phyloP scores from a whole-genome alignment of 352 stramenopile species.

The Peronospora destructor region DNA sequence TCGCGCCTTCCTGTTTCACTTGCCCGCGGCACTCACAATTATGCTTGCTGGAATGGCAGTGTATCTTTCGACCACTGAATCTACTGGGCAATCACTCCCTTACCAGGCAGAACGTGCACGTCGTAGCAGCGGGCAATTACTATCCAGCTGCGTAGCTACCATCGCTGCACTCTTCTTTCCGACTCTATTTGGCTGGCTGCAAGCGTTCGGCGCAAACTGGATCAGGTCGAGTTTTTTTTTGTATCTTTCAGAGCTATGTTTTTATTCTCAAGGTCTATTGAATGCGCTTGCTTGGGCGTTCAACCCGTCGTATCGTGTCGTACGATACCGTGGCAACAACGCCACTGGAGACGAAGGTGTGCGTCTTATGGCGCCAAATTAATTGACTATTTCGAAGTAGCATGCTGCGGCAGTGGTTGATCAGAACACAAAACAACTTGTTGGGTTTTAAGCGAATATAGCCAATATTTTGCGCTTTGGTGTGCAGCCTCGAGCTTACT shows the following conservation, averaged over 20 bases:
- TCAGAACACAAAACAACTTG: constrained; percentile 4
- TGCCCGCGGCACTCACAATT: constrained; percentile 38
- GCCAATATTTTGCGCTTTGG: constrained; percentile 10
- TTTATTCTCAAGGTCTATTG: constrained; percentile 57
- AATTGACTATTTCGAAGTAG: constrained; percentile 3
- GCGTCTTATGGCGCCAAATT: constrained; percentile 34
- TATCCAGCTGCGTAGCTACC: constrained; percentile 42
- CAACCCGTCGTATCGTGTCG: constrained; percentile 43
- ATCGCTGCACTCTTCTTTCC: constrained; percentile 37
- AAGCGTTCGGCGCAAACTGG: constrained; percentile 25
- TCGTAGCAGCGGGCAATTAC: constrained; percentile 38
- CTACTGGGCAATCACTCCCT: constrained; percentile 15
- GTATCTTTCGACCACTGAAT: constrained; percentile 19
- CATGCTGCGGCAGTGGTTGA: neutral
- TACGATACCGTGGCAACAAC: constrained; percentile 29
- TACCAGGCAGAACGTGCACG: constrained; percentile 33
- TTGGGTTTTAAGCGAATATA: constrained; percentile 10
- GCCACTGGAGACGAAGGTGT: constrained; percentile 15
- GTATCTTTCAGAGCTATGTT: constrained; percentile 55
- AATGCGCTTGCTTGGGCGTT: constrained; percentile 57
- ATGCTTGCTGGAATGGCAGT: constrained; percentile 32
- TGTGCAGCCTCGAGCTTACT: constrained; percentile 2
- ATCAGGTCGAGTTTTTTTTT: constrained; percentile 35
- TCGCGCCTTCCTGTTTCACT: constrained; percentile 52
- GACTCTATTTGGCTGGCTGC: constrained; percentile 40